Percentiles rank a stretch among this genome's conserved stretches.
phyloP scores from a whole-genome alignment of 2,329 filamentous ascomycete genomes.

The Periconia sp. region DNA sequence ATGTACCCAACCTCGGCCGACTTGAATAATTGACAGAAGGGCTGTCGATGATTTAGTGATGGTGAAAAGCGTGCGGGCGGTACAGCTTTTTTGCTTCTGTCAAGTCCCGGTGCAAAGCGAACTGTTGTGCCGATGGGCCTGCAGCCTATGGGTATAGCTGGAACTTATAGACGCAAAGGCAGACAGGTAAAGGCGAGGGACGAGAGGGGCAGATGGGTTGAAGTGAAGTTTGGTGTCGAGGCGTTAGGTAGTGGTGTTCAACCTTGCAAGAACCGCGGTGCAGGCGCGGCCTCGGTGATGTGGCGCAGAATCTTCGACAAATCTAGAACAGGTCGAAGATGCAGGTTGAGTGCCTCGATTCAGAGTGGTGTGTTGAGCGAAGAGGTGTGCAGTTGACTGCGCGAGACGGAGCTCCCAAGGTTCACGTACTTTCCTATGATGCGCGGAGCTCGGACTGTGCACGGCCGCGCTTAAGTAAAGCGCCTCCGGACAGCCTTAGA shows the following conservation, averaged over 20 bases:
- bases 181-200: constrained; percentile 8
- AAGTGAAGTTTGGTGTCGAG: constrained; percentile 21
- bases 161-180: constrained; percentile 7
- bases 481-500: background rate
- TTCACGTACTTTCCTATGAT: constrained; percentile 7
- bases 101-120: background rate
- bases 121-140: background rate
- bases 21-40: constrained; percentile 2
- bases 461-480: constrained; percentile 3
- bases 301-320: constrained; percentile 14
- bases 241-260: constrained; percentile 18
- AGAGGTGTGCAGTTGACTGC: constrained; percentile 10
- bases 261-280: constrained; percentile 39
- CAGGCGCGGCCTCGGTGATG: constrained; percentile 40
- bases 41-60: background rate
- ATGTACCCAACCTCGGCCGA: constrained; percentile 8
- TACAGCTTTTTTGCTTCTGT: background rate
- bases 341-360: constrained; percentile 12
- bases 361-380: constrained; percentile 6
- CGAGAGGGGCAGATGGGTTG: constrained; percentile 4
- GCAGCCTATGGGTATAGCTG: constrained; percentile 1
- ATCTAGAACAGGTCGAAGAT: constrained; percentile 14
- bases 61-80: background rate
- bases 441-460: too few relatives aligned
- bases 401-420: constrained; percentile 11